These are phyloP conservation scores for Neonectria neomacrospora DNA, from an alignment of 2,329 filamentous ascomycete genomes.

Conservation along the genomic window DNA sequence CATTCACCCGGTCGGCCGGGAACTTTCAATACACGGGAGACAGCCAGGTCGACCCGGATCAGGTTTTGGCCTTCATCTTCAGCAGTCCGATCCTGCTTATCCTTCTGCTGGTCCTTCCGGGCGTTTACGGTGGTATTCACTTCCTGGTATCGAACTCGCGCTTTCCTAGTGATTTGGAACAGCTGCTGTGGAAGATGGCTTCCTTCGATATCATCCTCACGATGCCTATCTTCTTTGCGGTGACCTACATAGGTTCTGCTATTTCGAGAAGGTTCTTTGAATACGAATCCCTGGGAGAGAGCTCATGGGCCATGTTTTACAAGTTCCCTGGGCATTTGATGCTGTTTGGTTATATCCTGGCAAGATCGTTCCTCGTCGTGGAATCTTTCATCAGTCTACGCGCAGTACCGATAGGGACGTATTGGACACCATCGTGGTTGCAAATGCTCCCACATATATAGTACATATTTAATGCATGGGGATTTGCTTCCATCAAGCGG, in stretches of 20 bases:
- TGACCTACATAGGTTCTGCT: conserved; percentile 9
- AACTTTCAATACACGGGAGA: conserved; percentile 25
- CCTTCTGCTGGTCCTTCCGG: conserved; percentile 12
- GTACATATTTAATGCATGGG: too few relatives aligned
- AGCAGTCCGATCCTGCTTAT: conserved; percentile 16
- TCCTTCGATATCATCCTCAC: conserved; percentile 16
- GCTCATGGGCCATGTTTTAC: conserved; percentile 16
- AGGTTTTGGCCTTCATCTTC: conserved; percentile 19
- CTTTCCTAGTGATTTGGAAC: conserved; percentile 9
- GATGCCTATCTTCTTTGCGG: conserved; percentile 7
- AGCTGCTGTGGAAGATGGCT: conserved; percentile 16
- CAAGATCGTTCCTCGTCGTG: conserved; percentile 16
- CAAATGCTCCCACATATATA: conserved; percentile 22
- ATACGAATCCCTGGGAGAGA: conserved; percentile 12
- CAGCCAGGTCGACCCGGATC: conserved; percentile 20
- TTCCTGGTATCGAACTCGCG: conserved; percentile 2
- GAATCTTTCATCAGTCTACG: conserved; percentile 21
- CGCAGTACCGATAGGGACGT: conserved; percentile 12
- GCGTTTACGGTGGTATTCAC: conserved; percentile 20
- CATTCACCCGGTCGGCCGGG: conserved; percentile 21
- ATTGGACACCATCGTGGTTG: conserved; percentile 19
- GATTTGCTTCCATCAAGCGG: too few relatives aligned
- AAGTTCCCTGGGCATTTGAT: conserved; percentile 17
- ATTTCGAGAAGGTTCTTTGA: conserved; percentile 6
- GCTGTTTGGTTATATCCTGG: conserved; percentile 12